Base-by-base conservation (phyloP, 1,284 basidiomycete species). In the Malassezia brasiliensis region DNA sequence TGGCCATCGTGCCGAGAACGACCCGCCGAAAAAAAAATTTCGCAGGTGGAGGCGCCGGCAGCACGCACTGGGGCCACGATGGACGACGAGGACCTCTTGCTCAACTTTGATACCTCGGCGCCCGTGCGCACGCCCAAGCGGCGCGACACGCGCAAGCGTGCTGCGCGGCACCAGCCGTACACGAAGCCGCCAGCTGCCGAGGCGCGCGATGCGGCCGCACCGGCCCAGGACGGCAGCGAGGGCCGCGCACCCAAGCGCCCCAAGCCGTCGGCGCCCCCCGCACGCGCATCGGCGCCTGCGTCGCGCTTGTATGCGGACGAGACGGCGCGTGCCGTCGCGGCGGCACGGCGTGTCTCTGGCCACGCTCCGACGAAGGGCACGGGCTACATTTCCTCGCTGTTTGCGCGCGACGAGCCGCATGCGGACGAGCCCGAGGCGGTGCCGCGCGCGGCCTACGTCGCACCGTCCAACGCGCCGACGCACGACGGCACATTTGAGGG, bases 401-500 rank as follows among this genome's bases (percentile, higher is more conserved):
- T 57, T 42, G 30, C 55, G 39, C 50, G 55, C 31, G 46, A 57
- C 32, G 50, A 57, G 31, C 14, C n/a, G 8, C 25, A 34, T 36
- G 47, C 50, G 9, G 44, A 34, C 3, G 34, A 57, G 39, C 55
- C 55, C 5, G 39, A 19, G 17, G 54, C 28, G 3, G 42, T 56
- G 34, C 49, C 54, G 2, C 20, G 19, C 4, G 38, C 50, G 14
- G 19, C 30, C 12, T 17, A n/a, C n/a, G 30, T 37, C 11, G 32
- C 38, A 25, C 70, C 72, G 0, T 64, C 72, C 12, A 74, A 73
- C 47, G 72, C 72, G 7, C 72, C 72, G 0, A 61, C 63, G 2
- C 22, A 48, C 20, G 79, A 30, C 83, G 85, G 9, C 19, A 59
- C 64, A 37, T 74, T 74, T 50, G 55, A 62, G n/a, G 50, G 64